These are phyloP conservation scores for Talaromyces atroroseus DNA, from an alignment of 2,329 filamentous ascomycete species.

Conservation along the genomic window DNA sequence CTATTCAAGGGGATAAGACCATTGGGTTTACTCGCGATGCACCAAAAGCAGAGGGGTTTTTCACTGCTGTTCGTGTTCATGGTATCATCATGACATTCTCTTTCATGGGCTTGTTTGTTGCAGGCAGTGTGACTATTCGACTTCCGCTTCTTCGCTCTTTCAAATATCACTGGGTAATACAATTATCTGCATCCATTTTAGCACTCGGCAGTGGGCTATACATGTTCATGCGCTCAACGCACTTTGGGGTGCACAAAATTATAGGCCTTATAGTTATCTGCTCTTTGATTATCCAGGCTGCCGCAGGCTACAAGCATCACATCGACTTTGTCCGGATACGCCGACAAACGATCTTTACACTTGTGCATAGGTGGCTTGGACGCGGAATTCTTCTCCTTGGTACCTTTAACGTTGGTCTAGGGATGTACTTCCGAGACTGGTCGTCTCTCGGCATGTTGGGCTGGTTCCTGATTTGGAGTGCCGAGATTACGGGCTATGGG, in stretches of 20 bases:
- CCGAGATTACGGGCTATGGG: constrained; percentile 10
- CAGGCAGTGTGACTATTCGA: constrained; percentile 12
- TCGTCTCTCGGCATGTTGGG: constrained; percentile 8
- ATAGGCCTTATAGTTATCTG: constrained; percentile 11
- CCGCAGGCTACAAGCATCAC: constrained; percentile 15
- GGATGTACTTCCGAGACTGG: constrained; percentile 14
- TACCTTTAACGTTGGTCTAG: constrained; percentile 13
- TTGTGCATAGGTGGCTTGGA: constrained; percentile 14
- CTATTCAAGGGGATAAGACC: constrained; percentile 7
- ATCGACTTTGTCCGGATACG: constrained; percentile 14
- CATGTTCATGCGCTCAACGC: constrained; percentile 13
- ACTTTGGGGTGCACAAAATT: constrained; percentile 13
- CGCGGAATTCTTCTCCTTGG: constrained; percentile 12
- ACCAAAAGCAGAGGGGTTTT: not conserved
- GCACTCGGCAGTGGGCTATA: constrained; percentile 14
- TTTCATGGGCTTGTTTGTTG: constrained; percentile 15
- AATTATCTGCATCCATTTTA: constrained; percentile 13
- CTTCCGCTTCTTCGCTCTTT: constrained; percentile 11
- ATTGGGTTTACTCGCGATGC: constrained; percentile 3
- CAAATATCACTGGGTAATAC: constrained; percentile 15
- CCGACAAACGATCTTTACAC: constrained; percentile 12
- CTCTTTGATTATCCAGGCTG: constrained; percentile 12
- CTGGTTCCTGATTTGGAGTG: constrained; percentile 12
- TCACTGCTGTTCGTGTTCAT: constrained; percentile 12
- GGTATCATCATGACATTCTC: constrained; percentile 15